Conservation (phyloP, 805 yeast species). For the Saturnispora besseyi region DNA sequence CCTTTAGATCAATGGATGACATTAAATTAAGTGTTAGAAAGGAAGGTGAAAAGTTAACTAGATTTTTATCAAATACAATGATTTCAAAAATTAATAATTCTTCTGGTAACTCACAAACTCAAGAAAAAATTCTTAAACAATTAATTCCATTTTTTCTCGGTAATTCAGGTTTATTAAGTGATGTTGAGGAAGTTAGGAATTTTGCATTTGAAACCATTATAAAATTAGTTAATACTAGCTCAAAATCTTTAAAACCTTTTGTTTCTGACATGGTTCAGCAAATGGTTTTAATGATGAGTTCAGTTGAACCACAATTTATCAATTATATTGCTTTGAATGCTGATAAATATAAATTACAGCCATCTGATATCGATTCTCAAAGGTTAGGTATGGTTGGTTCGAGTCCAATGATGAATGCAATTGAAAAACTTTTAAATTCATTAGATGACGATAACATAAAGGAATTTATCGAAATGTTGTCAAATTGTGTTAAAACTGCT, state of each 20-base stretch:
- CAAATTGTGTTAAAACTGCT: conserved; percentile 50
- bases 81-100: conserved; percentile 48
- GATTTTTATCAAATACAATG: conserved; percentile 53
- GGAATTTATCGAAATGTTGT: conserved; percentile 41
- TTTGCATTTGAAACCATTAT: conserved; percentile 73
- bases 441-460: conserved; percentile 44
- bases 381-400: conserved; percentile 63
- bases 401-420: conserved; percentile 85
- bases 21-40: conserved; percentile 86
- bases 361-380: conserved; percentile 66
- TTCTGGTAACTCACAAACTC: conserved; percentile 31
- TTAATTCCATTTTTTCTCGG: conserved; percentile 78
- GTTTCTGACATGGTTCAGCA: conserved; percentile 62
- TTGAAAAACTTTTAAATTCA: conserved; percentile 59
- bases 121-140: conserved; percentile 37
- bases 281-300: conserved; percentile 64
- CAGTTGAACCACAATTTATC: conserved; percentile 83
- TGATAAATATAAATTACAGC: conserved; percentile 68
- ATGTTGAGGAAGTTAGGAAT: conserved; percentile 72
- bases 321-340: conserved; percentile 85
- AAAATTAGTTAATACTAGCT: conserved; percentile 57
- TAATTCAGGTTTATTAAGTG: conserved; percentile 67
- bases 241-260: conserved; percentile 52
- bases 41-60: conserved; percentile 65
- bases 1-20: conserved; percentile 86